Percentiles rank a stretch among this genome's conserved stretches.
Conservation (phyloP, 2,329 filamentous ascomycete species). For the Fusarium stilboides region DNA sequence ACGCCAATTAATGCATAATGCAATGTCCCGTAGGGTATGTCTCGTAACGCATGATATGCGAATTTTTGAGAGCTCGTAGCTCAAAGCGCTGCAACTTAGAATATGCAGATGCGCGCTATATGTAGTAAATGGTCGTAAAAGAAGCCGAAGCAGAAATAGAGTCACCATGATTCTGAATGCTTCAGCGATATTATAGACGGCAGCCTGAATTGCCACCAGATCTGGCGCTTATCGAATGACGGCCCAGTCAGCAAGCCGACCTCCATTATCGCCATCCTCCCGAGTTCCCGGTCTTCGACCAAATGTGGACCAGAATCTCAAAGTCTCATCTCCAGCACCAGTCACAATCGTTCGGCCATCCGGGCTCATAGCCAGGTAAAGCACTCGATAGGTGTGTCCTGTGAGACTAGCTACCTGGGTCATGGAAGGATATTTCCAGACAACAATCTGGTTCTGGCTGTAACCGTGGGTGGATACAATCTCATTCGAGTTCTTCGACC, state of each 20-base stretch:
- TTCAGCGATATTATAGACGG: background rate
- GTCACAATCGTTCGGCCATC: constrained; percentile 95
- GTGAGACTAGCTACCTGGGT: constrained; percentile 95
- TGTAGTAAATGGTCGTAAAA: constrained; percentile 10
- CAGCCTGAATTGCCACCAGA: background rate
- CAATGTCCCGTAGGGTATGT: constrained; percentile 44
- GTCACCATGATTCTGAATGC: background rate
- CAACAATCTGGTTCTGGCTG: constrained; percentile 97
- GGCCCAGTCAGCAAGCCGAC: constrained; percentile 83
- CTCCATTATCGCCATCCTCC: constrained; percentile 75
- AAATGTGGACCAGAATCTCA: constrained; percentile 98
- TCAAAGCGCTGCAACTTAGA: constrained; percentile 18
- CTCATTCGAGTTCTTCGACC: constrained; percentile 98
- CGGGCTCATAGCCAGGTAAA: constrained; percentile 97
- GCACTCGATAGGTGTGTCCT: constrained; percentile 94
- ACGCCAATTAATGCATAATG: constrained; percentile 53
- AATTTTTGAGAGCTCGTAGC: constrained; percentile 29
- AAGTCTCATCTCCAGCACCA: constrained; percentile 94
- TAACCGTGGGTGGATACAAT: constrained; percentile 98
- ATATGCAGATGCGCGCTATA: constrained; percentile 14
- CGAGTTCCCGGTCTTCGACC: constrained; percentile 82
- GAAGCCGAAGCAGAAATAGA: background rate
- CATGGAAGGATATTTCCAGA: constrained; percentile 99
- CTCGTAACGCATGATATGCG: constrained; percentile 44
- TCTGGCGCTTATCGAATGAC: constrained; percentile 75